phyloP scores from a whole-genome alignment of 2,329 filamentous ascomycete genomes.

The Diaporthe citriasiana region DNA sequence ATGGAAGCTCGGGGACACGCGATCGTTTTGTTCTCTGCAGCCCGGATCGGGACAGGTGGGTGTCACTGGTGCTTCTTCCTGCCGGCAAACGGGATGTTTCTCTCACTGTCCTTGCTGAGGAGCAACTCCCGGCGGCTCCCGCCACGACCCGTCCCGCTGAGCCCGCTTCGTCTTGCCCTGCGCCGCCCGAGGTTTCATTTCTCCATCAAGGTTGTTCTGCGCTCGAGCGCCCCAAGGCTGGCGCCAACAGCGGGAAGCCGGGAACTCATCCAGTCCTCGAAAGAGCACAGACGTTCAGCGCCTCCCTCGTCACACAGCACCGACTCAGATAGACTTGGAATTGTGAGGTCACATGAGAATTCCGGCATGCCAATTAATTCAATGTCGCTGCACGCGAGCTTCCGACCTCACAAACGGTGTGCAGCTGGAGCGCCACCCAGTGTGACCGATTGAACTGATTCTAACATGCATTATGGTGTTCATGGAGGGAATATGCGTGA shows the following conservation, averaged over 20 bases:
- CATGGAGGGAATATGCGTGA: background rate
- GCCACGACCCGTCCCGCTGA: conserved; percentile 36
- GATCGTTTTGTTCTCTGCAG: conserved; percentile 19
- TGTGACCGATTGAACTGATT: conserved; percentile 1
- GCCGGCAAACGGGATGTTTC: conserved; percentile 18
- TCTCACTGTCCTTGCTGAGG: conserved; percentile 6
- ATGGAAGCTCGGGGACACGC: conserved; percentile 26
- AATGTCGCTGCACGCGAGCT: background rate
- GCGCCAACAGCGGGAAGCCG: conserved; percentile 32
- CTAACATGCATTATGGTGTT: background rate
- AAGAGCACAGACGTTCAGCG: conserved; percentile 22
- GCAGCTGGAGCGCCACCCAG: background rate
- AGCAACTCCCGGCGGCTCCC: conserved; percentile 36
- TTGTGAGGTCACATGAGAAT: conserved; percentile 16
- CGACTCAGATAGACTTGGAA: conserved; percentile 6
- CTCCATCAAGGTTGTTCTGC: conserved; percentile 24
- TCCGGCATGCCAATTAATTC: conserved; percentile 1
- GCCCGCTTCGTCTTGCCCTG: conserved; percentile 31
- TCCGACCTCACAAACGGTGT: background rate
- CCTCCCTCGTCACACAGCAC: conserved; percentile 20
- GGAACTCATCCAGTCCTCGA: conserved; percentile 19
- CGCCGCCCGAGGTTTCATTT: conserved; percentile 30
- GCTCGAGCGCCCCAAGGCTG: conserved; percentile 26
- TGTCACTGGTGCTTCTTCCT: conserved; percentile 25
- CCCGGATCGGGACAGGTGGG: conserved; percentile 12